Percentiles rank a stretch among this genome's conserved stretches.
Evolutionary conservation across 805 yeast species (phyloP).

Genomic region (Zygoascus bituminiphila): DNA sequence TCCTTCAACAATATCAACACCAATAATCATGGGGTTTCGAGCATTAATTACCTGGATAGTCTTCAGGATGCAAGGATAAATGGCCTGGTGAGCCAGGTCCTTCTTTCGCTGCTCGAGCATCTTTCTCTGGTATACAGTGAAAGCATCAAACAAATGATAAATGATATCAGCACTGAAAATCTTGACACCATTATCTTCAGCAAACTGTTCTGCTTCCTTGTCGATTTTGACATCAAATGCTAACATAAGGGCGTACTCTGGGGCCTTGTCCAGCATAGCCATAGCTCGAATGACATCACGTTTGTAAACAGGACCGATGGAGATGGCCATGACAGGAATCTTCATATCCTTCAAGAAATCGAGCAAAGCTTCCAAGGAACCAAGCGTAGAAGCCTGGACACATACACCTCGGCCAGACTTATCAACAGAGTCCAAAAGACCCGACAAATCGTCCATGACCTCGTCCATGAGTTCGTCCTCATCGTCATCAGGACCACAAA

Average conservation of each 20-base stretch:
- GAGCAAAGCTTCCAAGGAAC: slow-evolving; percentile 92
- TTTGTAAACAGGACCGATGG: slow-evolving; percentile 95
- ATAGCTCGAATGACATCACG: slow-evolving; percentile 97
- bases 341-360: slow-evolving; percentile 98
- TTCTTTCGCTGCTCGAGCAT: slow-evolving; percentile 84
- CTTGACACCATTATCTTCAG: slow-evolving; percentile 83
- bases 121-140: slow-evolving; percentile 84
- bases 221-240: slow-evolving; percentile 97
- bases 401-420: slow-evolving; percentile 94
- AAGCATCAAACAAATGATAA: slow-evolving; percentile 91
- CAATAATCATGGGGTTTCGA: slow-evolving; percentile 98
- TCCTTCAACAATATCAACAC: slow-evolving; percentile 96
- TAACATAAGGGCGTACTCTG: slow-evolving; percentile 93
- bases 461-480: slow-evolving; percentile 97
- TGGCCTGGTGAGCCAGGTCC: slow-evolving; percentile 80
- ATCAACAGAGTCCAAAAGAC: slow-evolving; percentile 89
- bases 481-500: slow-evolving; percentile 95
- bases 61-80: slow-evolving; percentile 90
- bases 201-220: slow-evolving; percentile 97
- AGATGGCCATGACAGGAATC: slow-evolving; percentile 98
- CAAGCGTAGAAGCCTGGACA: slow-evolving; percentile 97
- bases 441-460: slow-evolving; percentile 97
- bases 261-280: slow-evolving; percentile 94
- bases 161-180: slow-evolving; percentile 95
- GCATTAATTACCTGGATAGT: slow-evolving; percentile 95